Evolutionary conservation across 768 basidiomycete genomes (phyloP).

Genomic region (Mycena rosella): DNA sequence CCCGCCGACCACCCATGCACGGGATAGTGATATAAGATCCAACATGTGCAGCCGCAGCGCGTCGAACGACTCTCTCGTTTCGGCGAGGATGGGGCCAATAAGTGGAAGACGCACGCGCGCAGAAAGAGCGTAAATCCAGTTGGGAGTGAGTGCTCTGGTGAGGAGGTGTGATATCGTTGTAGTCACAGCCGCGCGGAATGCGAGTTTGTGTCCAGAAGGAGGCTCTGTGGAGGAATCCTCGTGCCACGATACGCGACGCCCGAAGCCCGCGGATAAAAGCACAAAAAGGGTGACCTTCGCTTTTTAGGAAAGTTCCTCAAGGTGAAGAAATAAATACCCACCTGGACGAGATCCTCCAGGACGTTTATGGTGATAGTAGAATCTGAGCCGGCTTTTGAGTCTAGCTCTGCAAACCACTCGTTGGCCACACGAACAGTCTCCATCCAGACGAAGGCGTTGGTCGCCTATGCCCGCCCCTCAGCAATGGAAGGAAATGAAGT

Average conservation of each 20-base stretch:
- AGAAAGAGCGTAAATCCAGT: constrained; percentile 49
- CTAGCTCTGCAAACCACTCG: constrained; percentile 59
- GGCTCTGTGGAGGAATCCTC: constrained; percentile 43
- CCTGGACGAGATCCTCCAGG: background rate
- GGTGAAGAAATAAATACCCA: background rate
- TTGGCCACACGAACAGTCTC: constrained; percentile 55
- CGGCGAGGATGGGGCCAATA: constrained; percentile 47
- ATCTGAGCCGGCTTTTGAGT: constrained; percentile 19
- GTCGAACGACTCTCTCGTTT: constrained; percentile 49
- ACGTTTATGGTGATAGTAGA: constrained; percentile 2
- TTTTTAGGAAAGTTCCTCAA: background rate
- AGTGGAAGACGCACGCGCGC: constrained; percentile 48
- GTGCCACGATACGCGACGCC: constrained; percentile 50
- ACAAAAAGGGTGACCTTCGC: constrained; percentile 48
- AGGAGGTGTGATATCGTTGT: constrained; percentile 46
- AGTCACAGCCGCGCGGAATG: constrained; percentile 50
- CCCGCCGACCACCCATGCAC: constrained; percentile 48
- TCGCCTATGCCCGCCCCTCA: constrained; percentile 46
- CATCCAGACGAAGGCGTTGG: constrained; percentile 61
- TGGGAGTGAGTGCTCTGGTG: constrained; percentile 48
- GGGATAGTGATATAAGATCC: constrained; percentile 54
- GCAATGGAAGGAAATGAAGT: background rate
- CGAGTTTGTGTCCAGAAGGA: constrained; percentile 48
- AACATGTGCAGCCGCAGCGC: constrained; percentile 56
- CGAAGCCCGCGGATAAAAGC: constrained; percentile 58